phyloP scores from a whole-genome alignment of 2,329 filamentous ascomycete genomes.

The Aspergillus tubingensis region DNA sequence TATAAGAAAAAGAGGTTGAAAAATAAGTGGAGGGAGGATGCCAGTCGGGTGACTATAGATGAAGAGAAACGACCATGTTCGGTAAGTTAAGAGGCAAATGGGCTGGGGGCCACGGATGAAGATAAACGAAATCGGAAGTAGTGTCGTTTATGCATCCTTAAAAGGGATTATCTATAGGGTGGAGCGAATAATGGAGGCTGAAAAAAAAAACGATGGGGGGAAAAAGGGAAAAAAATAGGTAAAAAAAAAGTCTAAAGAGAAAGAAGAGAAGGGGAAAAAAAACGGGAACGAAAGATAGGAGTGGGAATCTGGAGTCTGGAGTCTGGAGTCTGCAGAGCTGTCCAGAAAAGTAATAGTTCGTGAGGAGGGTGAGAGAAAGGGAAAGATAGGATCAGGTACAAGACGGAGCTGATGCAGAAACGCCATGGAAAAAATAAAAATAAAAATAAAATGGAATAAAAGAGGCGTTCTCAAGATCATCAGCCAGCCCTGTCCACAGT shows the following conservation, averaged over 20 bases:
- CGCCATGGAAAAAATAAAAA: too few relatives aligned
- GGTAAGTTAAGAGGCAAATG: not conserved
- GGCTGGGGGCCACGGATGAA: not conserved
- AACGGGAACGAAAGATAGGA: not conserved
- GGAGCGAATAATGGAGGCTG: conserved; percentile 5
- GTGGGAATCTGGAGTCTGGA: too few relatives aligned
- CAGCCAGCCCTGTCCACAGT: conserved; percentile 14
- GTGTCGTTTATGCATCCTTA: conserved; percentile 4
- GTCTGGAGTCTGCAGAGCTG: too few relatives aligned
- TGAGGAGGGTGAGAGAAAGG: not conserved
- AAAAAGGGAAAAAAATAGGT: conserved; percentile 10
- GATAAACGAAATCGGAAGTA: not conserved
- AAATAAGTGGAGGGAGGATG: not conserved
- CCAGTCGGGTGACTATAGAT: not conserved
- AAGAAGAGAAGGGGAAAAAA: not conserved
- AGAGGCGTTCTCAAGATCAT: conserved; percentile 4
- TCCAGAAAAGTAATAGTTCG: too few relatives aligned
- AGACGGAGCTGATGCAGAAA: not conserved
- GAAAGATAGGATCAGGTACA: conserved; percentile 1
- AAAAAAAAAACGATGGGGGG: conserved; percentile 11
- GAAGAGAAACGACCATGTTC: not conserved
- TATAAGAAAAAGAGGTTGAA: too few relatives aligned
- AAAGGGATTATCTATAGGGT: not conserved
- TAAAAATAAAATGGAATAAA: too few relatives aligned
- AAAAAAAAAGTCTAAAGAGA: not conserved